A percentile compares a stretch with the other conserved stretches of the same genome.
Evolutionary conservation across 345 rosid genomes (phyloP).

Genomic region (Salix brachista): DNA sequence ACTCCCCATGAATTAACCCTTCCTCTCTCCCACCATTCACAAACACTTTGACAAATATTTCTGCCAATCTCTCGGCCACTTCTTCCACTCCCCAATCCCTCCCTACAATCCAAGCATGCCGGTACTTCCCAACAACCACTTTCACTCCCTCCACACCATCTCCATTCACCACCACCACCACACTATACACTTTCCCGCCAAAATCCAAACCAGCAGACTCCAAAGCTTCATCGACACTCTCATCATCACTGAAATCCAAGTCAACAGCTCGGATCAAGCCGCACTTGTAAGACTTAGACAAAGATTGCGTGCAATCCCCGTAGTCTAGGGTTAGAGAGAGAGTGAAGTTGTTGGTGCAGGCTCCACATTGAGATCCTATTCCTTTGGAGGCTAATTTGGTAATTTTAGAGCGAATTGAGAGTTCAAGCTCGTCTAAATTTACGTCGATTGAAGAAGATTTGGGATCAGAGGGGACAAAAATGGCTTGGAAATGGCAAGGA

Average conservation of each 20-base stretch:
- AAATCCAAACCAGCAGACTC: slow-evolving; percentile 34
- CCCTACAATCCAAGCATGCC: slow-evolving; percentile 85
- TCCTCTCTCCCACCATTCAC: slow-evolving; percentile 80
- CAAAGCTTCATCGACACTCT: slow-evolving; percentile 55
- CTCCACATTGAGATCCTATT: slow-evolving; percentile 47
- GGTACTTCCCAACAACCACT: slow-evolving; percentile 74
- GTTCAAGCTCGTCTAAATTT: slow-evolving; percentile 31
- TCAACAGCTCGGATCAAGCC: slow-evolving; percentile 39
- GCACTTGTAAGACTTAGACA: slow-evolving; percentile 36
- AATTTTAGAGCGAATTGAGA: slow-evolving; percentile 43
- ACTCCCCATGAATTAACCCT: slow-evolving; percentile 67
- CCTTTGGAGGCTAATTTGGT: slow-evolving; percentile 30
- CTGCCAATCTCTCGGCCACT: slow-evolving; percentile 48
- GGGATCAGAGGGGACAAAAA: slow-evolving; percentile 47
- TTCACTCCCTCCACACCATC: slow-evolving; percentile 36
- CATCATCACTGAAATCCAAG: slow-evolving; percentile 42
- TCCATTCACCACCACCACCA: slow-evolving; percentile 46
- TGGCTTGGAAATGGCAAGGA: slow-evolving; percentile 62
- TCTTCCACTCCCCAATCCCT: slow-evolving; percentile 36
- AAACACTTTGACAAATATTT: slow-evolving; percentile 68
- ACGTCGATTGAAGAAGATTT: slow-evolving; percentile 2
- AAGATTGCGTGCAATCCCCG: slow-evolving; percentile 1
- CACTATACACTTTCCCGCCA: slow-evolving; percentile 46
- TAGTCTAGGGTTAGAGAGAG: slow-evolving; percentile 51
- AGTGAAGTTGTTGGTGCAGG: slow-evolving; percentile 42